Conservation (phyloP, 345 rosid genomes). For the Populus ilicifolia region DNA sequence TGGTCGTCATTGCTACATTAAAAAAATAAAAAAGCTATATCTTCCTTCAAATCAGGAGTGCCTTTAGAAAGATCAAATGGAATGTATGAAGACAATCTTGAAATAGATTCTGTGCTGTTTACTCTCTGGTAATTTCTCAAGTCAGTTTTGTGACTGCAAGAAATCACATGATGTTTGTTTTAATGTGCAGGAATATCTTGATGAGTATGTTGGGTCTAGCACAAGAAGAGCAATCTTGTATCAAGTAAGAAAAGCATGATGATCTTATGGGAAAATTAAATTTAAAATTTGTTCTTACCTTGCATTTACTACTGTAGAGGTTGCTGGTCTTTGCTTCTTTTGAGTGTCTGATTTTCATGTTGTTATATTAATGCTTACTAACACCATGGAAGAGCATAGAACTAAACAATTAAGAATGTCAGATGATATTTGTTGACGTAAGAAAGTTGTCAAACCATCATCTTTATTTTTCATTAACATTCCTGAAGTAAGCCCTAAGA, state of each 20-base stretch:
- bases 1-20: neutral
- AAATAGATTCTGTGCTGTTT: neutral
- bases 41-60: neutral
- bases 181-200: conserved; percentile 65
- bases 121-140: neutral
- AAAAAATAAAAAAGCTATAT: neutral
- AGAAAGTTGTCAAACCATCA: neutral
- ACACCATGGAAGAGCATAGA: neutral
- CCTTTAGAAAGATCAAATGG: neutral
- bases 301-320: neutral
- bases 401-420: neutral
- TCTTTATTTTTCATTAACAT: neutral
- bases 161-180: conserved; percentile 5
- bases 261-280: neutral
- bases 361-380: neutral
- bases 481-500: neutral
- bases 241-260: conserved; percentile 45
- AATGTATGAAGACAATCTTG: neutral
- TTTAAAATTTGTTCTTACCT: neutral
- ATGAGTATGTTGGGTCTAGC: conserved; percentile 56
- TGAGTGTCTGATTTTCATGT: neutral
- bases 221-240: conserved; percentile 70
- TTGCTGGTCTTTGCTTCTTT: neutral
- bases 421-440: neutral
- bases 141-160: neutral